A percentile compares a stretch with the other conserved stretches of the same genome.
Conservation (phyloP, 2,329 filamentous ascomycete species). For the Xylariaceae sp. region DNA sequence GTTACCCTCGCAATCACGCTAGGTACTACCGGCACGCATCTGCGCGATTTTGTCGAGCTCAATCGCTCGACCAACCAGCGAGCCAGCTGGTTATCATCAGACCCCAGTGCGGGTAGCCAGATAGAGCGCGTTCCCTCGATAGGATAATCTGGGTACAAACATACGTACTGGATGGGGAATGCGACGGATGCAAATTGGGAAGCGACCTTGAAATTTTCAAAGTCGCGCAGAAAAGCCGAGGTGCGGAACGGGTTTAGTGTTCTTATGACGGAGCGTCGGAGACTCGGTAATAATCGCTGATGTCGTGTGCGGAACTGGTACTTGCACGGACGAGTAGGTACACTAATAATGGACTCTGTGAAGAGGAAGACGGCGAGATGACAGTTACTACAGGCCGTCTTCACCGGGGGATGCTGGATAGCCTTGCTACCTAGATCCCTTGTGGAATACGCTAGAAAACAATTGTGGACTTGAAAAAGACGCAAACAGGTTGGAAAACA, state of each 20-base stretch:
- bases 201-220: background rate
- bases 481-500: background rate
- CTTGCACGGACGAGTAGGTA: too few relatives aligned
- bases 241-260: background rate
- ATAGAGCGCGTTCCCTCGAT: slow-evolving; percentile 28
- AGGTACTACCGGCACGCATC: slow-evolving; percentile 9
- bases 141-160: slow-evolving; percentile 13
- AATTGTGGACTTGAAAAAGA: background rate
- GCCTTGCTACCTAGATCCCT: background rate
- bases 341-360: too few relatives aligned
- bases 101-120: slow-evolving; percentile 26
- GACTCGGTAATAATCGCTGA: background rate
- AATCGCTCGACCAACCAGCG: slow-evolving; percentile 15
- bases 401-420: background rate
- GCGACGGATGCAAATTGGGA: background rate
- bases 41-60: slow-evolving; percentile 33
- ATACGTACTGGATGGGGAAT: slow-evolving; percentile 5
- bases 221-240: background rate
- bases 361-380: too few relatives aligned
- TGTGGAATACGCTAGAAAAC: background rate
- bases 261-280: background rate
- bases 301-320: background rate
- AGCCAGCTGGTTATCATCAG: slow-evolving; percentile 20
- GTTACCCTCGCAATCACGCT: slow-evolving; percentile 3
- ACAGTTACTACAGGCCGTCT: too few relatives aligned